A percentile compares a stretch with the other conserved stretches of the same genome.
These are phyloP conservation scores for Pleurozium schreberi DNA, from an alignment of 225 moss, liverwort and hornwort genomes.

Conservation along the genomic window DNA sequence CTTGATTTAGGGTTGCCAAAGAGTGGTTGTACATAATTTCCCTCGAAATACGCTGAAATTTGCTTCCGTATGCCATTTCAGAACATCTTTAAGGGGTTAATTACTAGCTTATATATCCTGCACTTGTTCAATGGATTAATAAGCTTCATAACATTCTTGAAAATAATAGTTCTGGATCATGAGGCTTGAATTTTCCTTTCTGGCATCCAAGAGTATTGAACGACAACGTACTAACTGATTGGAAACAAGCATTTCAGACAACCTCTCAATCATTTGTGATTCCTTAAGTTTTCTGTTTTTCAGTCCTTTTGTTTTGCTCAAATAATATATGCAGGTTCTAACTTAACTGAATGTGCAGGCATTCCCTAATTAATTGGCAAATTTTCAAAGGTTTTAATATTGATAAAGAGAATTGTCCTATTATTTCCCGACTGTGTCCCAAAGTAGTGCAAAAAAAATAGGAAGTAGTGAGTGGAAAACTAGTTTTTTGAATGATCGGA, in stretches of 20 bases:
- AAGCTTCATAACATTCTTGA: not conserved
- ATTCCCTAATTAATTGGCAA: not conserved
- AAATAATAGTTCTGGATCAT: not conserved
- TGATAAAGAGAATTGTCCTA: not conserved
- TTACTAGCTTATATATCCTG: not conserved
- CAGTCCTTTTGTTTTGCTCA: not conserved
- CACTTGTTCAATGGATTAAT: not conserved
- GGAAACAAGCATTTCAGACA: not conserved
- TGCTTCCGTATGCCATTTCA: no score
- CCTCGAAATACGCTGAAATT: no score
- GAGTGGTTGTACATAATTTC: no score
- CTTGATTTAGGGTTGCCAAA: no score
- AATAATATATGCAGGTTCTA: not conserved
- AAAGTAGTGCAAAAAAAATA: no score
- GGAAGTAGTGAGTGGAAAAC: no score
- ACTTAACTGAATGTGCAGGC: not conserved
- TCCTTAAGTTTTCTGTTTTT: no score
- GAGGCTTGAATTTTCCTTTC: not conserved
- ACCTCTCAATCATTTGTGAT: no score
- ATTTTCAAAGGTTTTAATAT: not conserved
- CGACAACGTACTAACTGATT: not conserved
- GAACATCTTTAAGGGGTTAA: no score
- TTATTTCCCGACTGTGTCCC: no score
- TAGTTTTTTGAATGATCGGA: no score
- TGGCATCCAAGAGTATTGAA: not conserved